Base-by-base conservation (phyloP, 1,284 basidiomycete genomes). In the Cyathus pygmaeus region DNA sequence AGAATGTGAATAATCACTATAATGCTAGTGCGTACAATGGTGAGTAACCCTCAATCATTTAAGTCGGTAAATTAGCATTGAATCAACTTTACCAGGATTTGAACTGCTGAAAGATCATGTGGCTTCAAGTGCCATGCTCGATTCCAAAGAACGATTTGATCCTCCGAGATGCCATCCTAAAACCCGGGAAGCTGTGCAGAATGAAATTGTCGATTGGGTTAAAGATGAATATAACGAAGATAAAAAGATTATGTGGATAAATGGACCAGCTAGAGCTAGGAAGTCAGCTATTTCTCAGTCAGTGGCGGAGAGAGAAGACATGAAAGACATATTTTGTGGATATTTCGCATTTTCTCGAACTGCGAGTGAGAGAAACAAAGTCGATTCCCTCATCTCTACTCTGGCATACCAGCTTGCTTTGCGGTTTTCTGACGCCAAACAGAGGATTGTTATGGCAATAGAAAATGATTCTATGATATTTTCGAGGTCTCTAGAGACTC, bases 241-340 rank as follows among this genome's bases (percentile, higher is more conserved):
- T 53, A 29, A 21, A n/a, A 53, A 17, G 23, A 24, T 65, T 19
- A 55, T 57, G 30, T 67, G 64, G 63, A 57, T 67, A 4, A 23
- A 59, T 31, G 67, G 65, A 15, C 61, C 63, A 5, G 62, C 60
- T 23, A 63, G 65, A 6, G 51, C 54, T 9, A 65, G 65, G n/a
- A 69, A 69, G 46, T 61, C 65, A 1, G 65, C 67, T 9, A 60
- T 69, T 31, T 61, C 62, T 4, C 58, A 59, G 26, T 60, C 63
- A 1, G 39, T 67, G 5, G 67, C 64, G 5, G 62, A 67, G 46
- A 36, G 52, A 30, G n/a, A 33, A 50, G 13, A 15, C 21, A n/a
- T n/a, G 46, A 19, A 58, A 54, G 47, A 46, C 55, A 3, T 36
- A 49, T 30, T 17, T 41, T 17, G 39, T 50, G 11, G 56, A 56